A percentile compares a stretch with the other conserved stretches of the same genome.
phyloP scores from a whole-genome alignment of 2,329 filamentous ascomycete species.

The Kalmusia sp. region DNA sequence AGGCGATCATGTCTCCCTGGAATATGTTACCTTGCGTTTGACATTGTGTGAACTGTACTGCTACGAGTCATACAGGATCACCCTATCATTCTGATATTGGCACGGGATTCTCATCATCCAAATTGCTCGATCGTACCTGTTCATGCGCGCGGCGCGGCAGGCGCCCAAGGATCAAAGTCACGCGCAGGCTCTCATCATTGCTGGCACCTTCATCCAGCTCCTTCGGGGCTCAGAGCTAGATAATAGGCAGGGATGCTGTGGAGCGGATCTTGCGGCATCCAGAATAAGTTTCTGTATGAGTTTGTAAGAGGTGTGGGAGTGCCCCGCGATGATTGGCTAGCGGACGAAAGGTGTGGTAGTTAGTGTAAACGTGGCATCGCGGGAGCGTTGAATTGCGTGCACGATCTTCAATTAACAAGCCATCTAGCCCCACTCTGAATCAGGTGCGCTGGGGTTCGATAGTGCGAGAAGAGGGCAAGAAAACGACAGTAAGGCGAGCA shows the following conservation, averaged over 20 bases:
- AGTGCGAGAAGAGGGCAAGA: conserved; percentile 1
- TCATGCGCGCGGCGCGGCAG: conserved; percentile 11
- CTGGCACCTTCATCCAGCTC: not conserved
- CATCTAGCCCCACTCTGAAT: conserved; percentile 1
- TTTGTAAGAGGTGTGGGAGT: conserved; percentile 1
- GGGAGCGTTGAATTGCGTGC: conserved; percentile 9
- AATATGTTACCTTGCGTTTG: not conserved
- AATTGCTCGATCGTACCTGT: conserved; percentile 3
- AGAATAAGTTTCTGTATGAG: not conserved
- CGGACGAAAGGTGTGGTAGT: not conserved
- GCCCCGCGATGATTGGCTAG: conserved; percentile 4
- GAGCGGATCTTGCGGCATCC: conserved; percentile 13
- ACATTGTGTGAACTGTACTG: conserved; percentile 11
- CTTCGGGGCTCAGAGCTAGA: conserved; percentile 1
- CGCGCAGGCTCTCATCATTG: conserved; percentile 3
- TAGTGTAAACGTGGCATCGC: conserved; percentile 10
- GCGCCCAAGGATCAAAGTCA: conserved; percentile 15
- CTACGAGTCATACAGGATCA: conserved; percentile 1
- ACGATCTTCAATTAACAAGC: conserved; percentile 9
- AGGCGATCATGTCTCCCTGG: conserved; percentile 8
- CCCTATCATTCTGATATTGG: not conserved
- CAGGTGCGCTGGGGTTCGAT: not conserved
- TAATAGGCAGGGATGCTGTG: conserved; percentile 1
- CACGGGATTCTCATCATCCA: not conserved
- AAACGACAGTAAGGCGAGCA: not conserved